phyloP scores from a whole-genome alignment of 176 grass and related monocot species.

The Raddia distichophylla region DNA sequence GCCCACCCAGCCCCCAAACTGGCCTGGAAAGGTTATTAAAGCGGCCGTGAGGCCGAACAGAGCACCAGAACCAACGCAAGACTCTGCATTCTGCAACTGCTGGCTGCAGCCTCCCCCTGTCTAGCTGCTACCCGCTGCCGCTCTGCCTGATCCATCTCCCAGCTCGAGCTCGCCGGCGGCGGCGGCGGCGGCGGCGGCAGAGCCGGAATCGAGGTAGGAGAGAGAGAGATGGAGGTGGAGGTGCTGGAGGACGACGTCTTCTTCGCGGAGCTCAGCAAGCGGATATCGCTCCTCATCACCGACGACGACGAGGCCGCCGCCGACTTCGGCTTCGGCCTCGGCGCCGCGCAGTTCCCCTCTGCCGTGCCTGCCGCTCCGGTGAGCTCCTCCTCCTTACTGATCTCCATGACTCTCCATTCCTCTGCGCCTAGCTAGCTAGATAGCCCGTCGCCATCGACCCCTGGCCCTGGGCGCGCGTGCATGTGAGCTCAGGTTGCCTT shows the following conservation, averaged over 20 bases:
- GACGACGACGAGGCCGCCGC: constrained; percentile 80
- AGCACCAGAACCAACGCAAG: constrained; percentile 3
- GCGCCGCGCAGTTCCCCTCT: constrained; percentile 41
- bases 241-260: constrained; percentile 85
- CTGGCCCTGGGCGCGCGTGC: background rate
- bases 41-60: constrained; percentile 12
- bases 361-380: constrained; percentile 44
- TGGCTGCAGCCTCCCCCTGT: too few species aligned
- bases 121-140: background rate
- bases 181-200: background rate
- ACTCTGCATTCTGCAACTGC: background rate
- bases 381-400: background rate
- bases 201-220: background rate
- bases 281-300: constrained; percentile 90
- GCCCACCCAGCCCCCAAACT: background rate
- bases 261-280: constrained; percentile 97
- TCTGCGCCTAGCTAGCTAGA: background rate
- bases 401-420: background rate
- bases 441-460: background rate
- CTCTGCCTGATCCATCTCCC: background rate
- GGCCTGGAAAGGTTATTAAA: constrained; percentile 42
- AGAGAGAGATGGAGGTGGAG: constrained; percentile 44
- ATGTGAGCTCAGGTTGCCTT: constrained; percentile 18
- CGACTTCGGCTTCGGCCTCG: constrained; percentile 31
- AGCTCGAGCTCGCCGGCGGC: background rate